Conservation (phyloP, 805 yeast genomes). For the Ogataea neopini region DNA sequence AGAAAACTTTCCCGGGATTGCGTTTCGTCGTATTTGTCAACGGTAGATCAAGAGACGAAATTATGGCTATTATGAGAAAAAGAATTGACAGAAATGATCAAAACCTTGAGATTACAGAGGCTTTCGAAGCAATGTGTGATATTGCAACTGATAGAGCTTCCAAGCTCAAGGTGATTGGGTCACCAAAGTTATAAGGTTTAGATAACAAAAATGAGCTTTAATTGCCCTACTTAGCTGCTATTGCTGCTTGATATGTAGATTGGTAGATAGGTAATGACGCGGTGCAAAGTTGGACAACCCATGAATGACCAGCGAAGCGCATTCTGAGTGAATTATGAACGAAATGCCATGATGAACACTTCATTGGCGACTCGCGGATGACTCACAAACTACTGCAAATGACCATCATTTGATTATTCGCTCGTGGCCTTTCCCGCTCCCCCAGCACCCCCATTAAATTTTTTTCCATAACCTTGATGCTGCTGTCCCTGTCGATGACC, state of each 20-base stretch:
- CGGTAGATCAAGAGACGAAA: constrained; percentile 67
- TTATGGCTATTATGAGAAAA: constrained; percentile 60
- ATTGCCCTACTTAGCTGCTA: neutral
- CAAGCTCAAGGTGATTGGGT: neutral
- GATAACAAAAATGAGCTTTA: neutral
- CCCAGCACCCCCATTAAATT: constrained; percentile 7
- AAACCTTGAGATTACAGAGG: constrained; percentile 57
- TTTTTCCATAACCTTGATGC: constrained; percentile 2
- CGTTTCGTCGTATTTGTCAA: constrained; percentile 88
- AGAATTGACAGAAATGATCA: constrained; percentile 61
- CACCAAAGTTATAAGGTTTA: neutral
- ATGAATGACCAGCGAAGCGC: too few species aligned
- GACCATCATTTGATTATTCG: too few species aligned
- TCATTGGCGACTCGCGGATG: too few species aligned
- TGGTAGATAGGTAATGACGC: too few species aligned
- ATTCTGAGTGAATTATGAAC: too few species aligned
- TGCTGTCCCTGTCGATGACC: constrained; percentile 10
- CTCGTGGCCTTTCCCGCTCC: too few species aligned
- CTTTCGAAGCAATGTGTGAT: constrained; percentile 88
- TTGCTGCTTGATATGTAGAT: neutral
- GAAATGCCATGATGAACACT: too few species aligned
- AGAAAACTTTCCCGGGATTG: constrained; percentile 56
- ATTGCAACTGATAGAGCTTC: constrained; percentile 76
- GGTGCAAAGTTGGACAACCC: too few species aligned
- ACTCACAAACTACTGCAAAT: too few species aligned